Evolutionary conservation across 2,329 filamentous ascomycete species (phyloP).

Genomic region (Paraphaeosphaeria sporulosa): DNA sequence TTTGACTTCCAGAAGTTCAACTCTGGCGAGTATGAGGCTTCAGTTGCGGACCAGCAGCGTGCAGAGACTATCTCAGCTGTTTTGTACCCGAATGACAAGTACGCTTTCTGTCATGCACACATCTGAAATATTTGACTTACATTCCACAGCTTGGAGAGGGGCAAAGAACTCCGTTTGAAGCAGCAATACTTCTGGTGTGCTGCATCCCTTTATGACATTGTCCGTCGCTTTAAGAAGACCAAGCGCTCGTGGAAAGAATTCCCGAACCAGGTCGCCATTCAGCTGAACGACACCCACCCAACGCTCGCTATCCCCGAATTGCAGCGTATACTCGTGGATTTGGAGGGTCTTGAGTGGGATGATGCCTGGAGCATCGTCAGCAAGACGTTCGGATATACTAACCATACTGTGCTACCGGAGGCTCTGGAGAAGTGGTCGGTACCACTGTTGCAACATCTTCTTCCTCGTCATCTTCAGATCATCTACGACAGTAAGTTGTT

Average conservation of each 20-base stretch:
- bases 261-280: slow-evolving; percentile 92
- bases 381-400: slow-evolving; percentile 89
- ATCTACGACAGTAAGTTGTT: slow-evolving; percentile 16
- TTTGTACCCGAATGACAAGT: slow-evolving; percentile 94
- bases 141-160: slow-evolving; percentile 72
- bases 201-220: slow-evolving; percentile 93
- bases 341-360: slow-evolving; percentile 92
- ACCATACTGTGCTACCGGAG: slow-evolving; percentile 96
- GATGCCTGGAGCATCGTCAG: slow-evolving; percentile 76
- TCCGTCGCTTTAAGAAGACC: slow-evolving; percentile 97
- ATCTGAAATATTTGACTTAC: slow-evolving; percentile 16
- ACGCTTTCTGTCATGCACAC: slow-evolving; percentile 15
- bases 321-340: slow-evolving; percentile 88
- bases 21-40: slow-evolving; percentile 95
- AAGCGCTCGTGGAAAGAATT: slow-evolving; percentile 92
- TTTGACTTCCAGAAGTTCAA: slow-evolving; percentile 99
- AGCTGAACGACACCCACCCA: slow-evolving; percentile 97
- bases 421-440: slow-evolving; percentile 99
- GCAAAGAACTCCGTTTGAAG: slow-evolving; percentile 96
- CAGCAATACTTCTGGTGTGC: slow-evolving; percentile 99
- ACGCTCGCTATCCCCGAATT: slow-evolving; percentile 96
- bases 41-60: slow-evolving; percentile 95
- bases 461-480: slow-evolving; percentile 85
- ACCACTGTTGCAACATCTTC: slow-evolving; percentile 85
- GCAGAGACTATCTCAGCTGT: slow-evolving; percentile 99